Base-by-base conservation (phyloP, 2,329 filamentous ascomycete genomes). In the Botryotinia convoluta region DNA sequence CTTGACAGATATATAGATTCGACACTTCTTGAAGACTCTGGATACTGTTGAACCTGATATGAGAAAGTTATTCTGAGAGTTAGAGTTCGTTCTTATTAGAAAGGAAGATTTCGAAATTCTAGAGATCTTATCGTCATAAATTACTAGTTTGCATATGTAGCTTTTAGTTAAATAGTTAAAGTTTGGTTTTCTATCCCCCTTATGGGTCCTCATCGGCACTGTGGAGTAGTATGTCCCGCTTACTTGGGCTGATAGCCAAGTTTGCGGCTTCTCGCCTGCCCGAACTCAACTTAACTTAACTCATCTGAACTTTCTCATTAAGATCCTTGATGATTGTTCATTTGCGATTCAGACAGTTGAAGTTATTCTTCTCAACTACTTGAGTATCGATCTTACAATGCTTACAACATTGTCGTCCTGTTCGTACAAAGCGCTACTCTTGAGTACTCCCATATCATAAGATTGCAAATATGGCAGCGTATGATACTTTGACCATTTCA, bases 401-500 rank as follows among this genome's bases (percentile, higher is more conserved):
- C 70, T 35, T 35, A 59, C 54, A 45, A 35, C 48, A 37, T 54
- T 45, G 22, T 45, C 37, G 16, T 39, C 70, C 10, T 29, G 51
- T 39, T 45, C 51, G 44, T 68, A 60, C 39, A 51, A 72, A 45
- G 59, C 62, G 51, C 20, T 39, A 29, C 70, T 35, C 37, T 60
- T 48, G 48, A 68, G 45, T 35, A 48, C 48, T 35, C 39, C 18
- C 29, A 45, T 59, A 72, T 68, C 37, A 29, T 72, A 72, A 48
- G 37, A 45, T 68, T 73, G 65, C 74, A 67, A 76, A 62, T 35
- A 75, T 76, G 74, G 74, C 72, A 57, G 75, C 68, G 62, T 75
- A 75, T 73, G 75, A 76, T 74, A 74, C 74, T 29, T 51, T 74
- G 51, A 73, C 44, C 57, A 65, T 64, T 60, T 59, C 61, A 67